Conservation (phyloP, 768 basidiomycete species). For the Bullera alba region DNA sequence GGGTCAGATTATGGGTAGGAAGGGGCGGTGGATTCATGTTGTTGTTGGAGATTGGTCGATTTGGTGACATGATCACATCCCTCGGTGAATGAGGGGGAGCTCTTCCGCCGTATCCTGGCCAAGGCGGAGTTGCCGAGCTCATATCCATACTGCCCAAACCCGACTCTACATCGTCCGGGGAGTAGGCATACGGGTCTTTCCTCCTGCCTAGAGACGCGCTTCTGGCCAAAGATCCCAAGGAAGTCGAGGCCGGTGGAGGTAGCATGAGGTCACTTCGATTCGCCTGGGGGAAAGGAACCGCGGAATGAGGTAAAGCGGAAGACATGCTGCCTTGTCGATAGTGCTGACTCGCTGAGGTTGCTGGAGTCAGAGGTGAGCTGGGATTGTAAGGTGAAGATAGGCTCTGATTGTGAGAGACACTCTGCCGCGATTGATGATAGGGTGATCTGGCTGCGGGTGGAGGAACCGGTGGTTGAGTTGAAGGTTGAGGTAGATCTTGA, state of each 20-base stretch:
- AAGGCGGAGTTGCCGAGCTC: constrained; percentile 5
- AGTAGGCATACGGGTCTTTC: constrained; percentile 40
- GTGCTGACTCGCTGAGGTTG: not conserved
- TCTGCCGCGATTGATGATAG: not conserved
- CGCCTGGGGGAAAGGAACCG: not conserved
- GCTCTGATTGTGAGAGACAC: not conserved
- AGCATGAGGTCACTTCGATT: constrained; percentile 20
- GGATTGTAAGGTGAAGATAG: not conserved
- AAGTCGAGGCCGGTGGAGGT: constrained; percentile 14
- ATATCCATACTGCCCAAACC: constrained; percentile 40
- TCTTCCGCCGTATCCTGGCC: constrained; percentile 4
- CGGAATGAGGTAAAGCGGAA: constrained; percentile 1
- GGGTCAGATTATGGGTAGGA: constrained; percentile 12
- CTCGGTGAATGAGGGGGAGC: not conserved
- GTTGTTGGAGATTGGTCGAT: constrained; percentile 1
- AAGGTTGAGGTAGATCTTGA: not conserved
- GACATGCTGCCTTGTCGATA: constrained; percentile 9
- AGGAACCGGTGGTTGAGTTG: constrained; percentile 4
- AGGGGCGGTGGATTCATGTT: constrained; percentile 39
- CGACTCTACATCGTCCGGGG: constrained; percentile 42
- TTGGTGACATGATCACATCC: constrained; percentile 24
- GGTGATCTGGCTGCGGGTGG: not conserved
- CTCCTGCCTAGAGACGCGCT: constrained; percentile 41
- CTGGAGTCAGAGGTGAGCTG: not conserved
- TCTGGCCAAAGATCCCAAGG: constrained; percentile 30